Evolutionary conservation across 2,329 filamentous ascomycete species (phyloP), one percentile per base, ranked within the genome.

Genomic region (Fusarium musae): DNA sequence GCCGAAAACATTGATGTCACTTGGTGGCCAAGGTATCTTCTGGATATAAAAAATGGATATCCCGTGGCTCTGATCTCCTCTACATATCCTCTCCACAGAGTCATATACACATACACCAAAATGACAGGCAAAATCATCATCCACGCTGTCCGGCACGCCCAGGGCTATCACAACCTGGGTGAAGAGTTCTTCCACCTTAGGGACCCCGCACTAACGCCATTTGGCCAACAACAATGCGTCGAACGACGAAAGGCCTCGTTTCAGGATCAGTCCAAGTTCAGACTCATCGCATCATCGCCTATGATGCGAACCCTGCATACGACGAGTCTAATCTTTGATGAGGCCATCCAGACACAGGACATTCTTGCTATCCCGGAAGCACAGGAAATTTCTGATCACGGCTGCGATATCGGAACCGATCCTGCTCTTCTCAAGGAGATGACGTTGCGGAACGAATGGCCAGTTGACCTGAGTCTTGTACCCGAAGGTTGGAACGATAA

Each of bases 161-260:
- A 74, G 11, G 72, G 72, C 19, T 74, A 52, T 44, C 72, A 75
- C 30, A 74, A 74, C 44, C 60, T 74, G 7, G 72, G 72, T 4
- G 69, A 72, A 13, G 72, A 74, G 36, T 73, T 74, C 53, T 75
- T 75, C 4, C 36, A 69, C 26, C 42, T 74, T 11, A 34, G 28
- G 28, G 72, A 74, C n/a, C 72, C 72, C 28, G 46, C 57, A 49
- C 64, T 74, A 32, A 74, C 72, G 13, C 72, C 72, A 17, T 59
- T 72, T 11, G 72, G 72, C 15, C 42, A 75, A 26, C 59, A 75
- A 40, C 72, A 74, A 54, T 70, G 72, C 28, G 19, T 36, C 1
- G 43, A 69, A 34, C 72, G 69, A 36, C 72, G 72, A 15, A 44
- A 70, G 3, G 59, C 57, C 52, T 74, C 59, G 17, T 74, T 75